Evolutionary conservation across 2,329 filamentous ascomycete species (phyloP), one percentile per base, ranked within the genome.

Genomic region (Aspergillus oerlinghausenensis): DNA sequence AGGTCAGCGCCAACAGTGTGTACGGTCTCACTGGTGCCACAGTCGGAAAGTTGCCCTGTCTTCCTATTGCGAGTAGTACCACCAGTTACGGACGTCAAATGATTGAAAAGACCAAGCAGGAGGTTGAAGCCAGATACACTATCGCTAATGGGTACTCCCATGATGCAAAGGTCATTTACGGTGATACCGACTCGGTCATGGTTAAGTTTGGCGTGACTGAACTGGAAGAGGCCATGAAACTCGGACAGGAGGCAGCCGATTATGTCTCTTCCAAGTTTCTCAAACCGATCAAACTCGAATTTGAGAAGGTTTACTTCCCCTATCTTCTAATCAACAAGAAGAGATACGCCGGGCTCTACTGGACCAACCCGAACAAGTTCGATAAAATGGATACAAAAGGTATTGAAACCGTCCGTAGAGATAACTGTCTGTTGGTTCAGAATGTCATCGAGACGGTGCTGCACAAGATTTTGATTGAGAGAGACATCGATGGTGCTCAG

Each of bases 341-440:
- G 80, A 89, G 94, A 61, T 99, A 99, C 69, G 94, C 94, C 8
- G 94, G 94, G n/a, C 77, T 99, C 32, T 97, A 91, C 77, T 99
- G 92, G 92, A 99, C 94, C 4, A 94, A 89, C 63, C 85, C 93
- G 0, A 84, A 93, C 45, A 97, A 96, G 75, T 94, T 89, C 73
- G 95, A 99, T 82, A 99, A 97, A 81, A 99, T 99, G 95, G 94
- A 99, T 75, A 97, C 91, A 58, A 99, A 99, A 74, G 94, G 94
- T 81, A 97, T 99, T 64, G 94, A 99, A 76, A 99, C 94, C 3
- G 95, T 99, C 49, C 88, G 94, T 64, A 84, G 94, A 82, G 94
- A 99, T 74, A 99, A 99, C 71, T 99, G 94, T 71, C 82, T 94
- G 52, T 79, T 99, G 58, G 94, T 97, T 17, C 93, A 97, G 75